Base-by-base conservation (phyloP, 306 rosid genomes). In the Biancaea sappan region DNA sequence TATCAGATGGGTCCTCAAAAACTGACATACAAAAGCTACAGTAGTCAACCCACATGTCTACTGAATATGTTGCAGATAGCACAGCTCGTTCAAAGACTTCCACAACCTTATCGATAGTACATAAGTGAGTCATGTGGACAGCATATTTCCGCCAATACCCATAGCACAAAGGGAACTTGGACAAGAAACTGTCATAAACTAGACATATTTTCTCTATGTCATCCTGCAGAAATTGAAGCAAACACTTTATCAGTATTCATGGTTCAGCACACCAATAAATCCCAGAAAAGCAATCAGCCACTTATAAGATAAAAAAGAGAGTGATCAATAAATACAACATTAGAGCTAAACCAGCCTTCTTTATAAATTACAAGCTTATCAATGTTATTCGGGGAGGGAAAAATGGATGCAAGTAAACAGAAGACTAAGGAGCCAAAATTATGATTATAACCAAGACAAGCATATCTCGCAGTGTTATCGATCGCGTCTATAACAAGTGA, bases 81-180 rank as follows among this genome's bases (percentile, higher is more conserved):
- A 89, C 88, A 43, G 94, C 94, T 71, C 76, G 83, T 66, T 94
- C 98, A 65, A 94, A 94, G 52, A 94, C 83, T 74, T 91, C 88
- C 81, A 88, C 88, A 81, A 79, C 96, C 84, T 84, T 85, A 65
- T 89, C 98, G 31, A 73, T 48, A 3, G 88, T 73, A 80, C 88
- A 85, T 69, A 89, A 46, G 52, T 79, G 77, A 41, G 81, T 8
- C 86, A 84, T 86, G 70, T 85, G 96, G 31, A 80, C 80, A 48
- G 89, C 96, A 61, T 89, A 94, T 76, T 83, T 89, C 82, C 88
- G 80, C 98, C 97, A 94, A 73, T 94, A 94, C 71, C 97, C 94
- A 71, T 88, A 82, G 87, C 98, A 94, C 83, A 94, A 68, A 54
- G 98, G 96, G 71, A 85, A 94, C 83, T 88, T 69, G 1, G 91